A percentile compares a stretch with the other conserved stretches of the same genome.
These are phyloP conservation scores for Lactifluus rugatus DNA, from an alignment of 768 basidiomycete species.

Conservation along the genomic window DNA sequence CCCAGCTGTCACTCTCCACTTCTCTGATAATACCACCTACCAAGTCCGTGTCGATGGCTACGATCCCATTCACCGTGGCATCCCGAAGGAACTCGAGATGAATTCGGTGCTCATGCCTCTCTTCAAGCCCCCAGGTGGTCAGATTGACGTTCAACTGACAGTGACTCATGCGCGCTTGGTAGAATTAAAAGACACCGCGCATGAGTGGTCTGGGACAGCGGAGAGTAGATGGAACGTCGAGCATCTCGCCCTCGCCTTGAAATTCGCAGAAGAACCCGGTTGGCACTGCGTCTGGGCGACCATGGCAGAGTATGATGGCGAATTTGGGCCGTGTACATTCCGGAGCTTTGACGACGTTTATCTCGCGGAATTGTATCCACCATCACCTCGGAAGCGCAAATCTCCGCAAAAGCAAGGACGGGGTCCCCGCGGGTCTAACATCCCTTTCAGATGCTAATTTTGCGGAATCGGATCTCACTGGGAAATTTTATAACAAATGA, in stretches of 20 bases:
- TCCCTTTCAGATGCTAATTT: not conserved
- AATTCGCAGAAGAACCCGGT: constrained; percentile 37
- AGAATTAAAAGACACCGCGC: constrained; percentile 50
- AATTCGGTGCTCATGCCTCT: constrained; percentile 32
- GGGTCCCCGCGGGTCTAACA: not conserved
- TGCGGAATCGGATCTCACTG: not conserved
- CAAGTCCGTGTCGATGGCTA: constrained; percentile 55
- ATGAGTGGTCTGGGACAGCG: constrained; percentile 30
- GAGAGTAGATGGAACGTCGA: constrained; percentile 36
- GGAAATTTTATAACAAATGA: not conserved
- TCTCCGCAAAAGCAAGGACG: constrained; percentile 1
- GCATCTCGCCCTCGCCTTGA: constrained; percentile 43
- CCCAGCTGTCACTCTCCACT: constrained; percentile 30
- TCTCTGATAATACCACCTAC: constrained; percentile 29
- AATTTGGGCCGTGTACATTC: constrained; percentile 30
- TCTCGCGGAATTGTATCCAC: constrained; percentile 38
- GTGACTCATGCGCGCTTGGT: constrained; percentile 46
- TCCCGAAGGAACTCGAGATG: constrained; percentile 54
- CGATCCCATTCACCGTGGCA: constrained; percentile 42
- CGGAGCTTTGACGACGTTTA: constrained; percentile 22
- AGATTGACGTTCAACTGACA: constrained; percentile 28
- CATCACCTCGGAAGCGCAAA: constrained; percentile 6
- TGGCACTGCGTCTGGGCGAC: constrained; percentile 66
- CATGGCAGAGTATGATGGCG: constrained; percentile 40
- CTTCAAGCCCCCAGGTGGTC: constrained; percentile 29